Base-by-base conservation (phyloP, 208 protist genomes). In the Endotrypanum monterogeii region DNA sequence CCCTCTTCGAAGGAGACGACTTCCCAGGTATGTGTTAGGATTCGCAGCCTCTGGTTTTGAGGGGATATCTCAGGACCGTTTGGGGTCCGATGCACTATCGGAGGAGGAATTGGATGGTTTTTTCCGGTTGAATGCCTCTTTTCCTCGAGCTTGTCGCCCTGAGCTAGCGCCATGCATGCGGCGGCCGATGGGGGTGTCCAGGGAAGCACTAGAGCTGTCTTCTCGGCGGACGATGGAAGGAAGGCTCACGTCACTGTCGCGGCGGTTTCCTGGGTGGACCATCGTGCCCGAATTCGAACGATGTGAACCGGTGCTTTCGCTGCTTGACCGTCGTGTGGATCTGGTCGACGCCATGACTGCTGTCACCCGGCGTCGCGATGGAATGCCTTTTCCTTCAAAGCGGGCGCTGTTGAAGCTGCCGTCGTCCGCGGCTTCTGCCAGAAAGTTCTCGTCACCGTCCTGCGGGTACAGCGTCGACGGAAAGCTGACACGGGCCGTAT, bases 301-400 rank as follows among this genome's bases (percentile, higher is more conserved):
- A 11, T 37, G 11, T 20, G 35, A 35, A 66, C 16, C 9, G 44
- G 25, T 14, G 63, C 32, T 37, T 7, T 3, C 66, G n/a, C 56
- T 14, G 18, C 6, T 54, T 61, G 67, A 12, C 25, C 6, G 41
- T 5, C 6, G 23, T 7, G 14, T 54, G 14, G 35, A 32, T 52
- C 60, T 72, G 67, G 32, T 9, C 6, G 46, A 3, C n/a, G n/a
- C n/a, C 67, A 72, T 72, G 12, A 48, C 16, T 5, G 67, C 67
- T 2, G 68, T 73, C 23, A n/a, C 20, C 54, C 68, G 68, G 37
- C 68, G 68, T 12, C 35, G 39, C 12, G 55, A 12, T 8, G 68
- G 68, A 16, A 61, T 44, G 68, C 14, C 55, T 39, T 20, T 39
- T 3, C 63, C 52, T 16, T 73, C 41, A 20, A 30, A 62, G 52